Evolutionary conservation across 176 grass and related monocot genomes (phyloP).

Genomic region (Aegilops sharonensis): DNA sequence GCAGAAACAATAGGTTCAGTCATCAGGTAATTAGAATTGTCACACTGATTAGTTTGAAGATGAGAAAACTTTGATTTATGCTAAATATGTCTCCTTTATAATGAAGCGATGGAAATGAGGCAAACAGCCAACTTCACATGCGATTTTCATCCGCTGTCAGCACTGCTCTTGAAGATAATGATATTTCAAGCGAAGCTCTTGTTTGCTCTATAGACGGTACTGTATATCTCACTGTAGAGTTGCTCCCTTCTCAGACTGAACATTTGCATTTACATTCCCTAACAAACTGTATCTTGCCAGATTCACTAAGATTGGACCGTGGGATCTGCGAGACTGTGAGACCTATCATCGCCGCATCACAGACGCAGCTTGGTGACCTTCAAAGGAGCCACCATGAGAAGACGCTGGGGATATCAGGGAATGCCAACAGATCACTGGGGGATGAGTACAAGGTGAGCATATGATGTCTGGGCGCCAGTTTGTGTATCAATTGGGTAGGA

Average conservation of each 20-base stretch:
- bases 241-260: not conserved
- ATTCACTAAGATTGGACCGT: conserved; percentile 46
- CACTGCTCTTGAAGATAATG: conserved; percentile 47
- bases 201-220: conserved; percentile 60
- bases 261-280: not conserved
- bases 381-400: conserved; percentile 48
- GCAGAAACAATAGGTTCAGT: conserved; percentile 36
- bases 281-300: conserved; percentile 11
- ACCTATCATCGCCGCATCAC: conserved; percentile 28
- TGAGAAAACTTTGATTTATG: conserved; percentile 12
- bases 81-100: conserved; percentile 17
- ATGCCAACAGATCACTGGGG: conserved; percentile 42
- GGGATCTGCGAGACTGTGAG: conserved; percentile 43
- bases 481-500: not conserved
- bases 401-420: conserved; percentile 46
- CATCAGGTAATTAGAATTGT: conserved; percentile 53
- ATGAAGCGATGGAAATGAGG: conserved; percentile 61
- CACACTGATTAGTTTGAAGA: conserved; percentile 1
- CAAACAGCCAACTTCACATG: conserved; percentile 36
- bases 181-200: conserved; percentile 48
- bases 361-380: conserved; percentile 44
- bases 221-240: not conserved
- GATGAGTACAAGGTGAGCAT: conserved; percentile 59
- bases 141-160: conserved; percentile 45
- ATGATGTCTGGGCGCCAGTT: not conserved